Conservation (phyloP, 352 stramenopile species). For the Phytophthora hibernalis region DNA sequence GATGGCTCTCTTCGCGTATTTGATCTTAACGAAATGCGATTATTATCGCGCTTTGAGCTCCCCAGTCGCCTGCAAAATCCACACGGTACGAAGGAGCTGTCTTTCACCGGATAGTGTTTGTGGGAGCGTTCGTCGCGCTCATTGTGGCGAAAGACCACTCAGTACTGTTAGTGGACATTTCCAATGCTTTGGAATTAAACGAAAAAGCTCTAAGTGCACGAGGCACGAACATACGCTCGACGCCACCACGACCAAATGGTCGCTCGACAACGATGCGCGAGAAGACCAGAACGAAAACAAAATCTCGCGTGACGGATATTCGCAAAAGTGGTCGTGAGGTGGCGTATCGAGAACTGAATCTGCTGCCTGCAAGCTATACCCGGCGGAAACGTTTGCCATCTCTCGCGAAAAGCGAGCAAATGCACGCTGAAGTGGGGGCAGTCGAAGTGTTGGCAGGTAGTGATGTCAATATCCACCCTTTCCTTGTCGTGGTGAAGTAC, state of each 20-base stretch:
- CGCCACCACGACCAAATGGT: slow-evolving; percentile 1
- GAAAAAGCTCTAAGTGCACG: slow-evolving; percentile 4
- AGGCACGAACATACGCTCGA: background rate
- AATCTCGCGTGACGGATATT: background rate
- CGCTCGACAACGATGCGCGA: background rate
- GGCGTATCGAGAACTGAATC: slow-evolving; percentile 42
- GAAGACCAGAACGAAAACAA: slow-evolving; percentile 24
- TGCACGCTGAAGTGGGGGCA: slow-evolving; percentile 15
- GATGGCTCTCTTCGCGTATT: slow-evolving; percentile 62
- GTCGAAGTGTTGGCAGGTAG: slow-evolving; percentile 30
- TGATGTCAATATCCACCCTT: slow-evolving; percentile 31
- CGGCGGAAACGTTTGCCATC: slow-evolving; percentile 20
- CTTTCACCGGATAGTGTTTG: slow-evolving; percentile 47
- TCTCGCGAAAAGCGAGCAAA: slow-evolving; percentile 23
- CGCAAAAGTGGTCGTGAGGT: slow-evolving; percentile 28
- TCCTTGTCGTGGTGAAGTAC: slow-evolving; percentile 37
- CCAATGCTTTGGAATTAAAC: slow-evolving; percentile 22
- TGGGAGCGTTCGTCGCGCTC: slow-evolving; percentile 38
- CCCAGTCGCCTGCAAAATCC: slow-evolving; percentile 14
- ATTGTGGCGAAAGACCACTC: slow-evolving; percentile 37
- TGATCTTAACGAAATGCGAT: slow-evolving; percentile 49
- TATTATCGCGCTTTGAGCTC: slow-evolving; percentile 54
- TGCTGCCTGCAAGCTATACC: slow-evolving; percentile 33
- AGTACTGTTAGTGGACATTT: slow-evolving; percentile 49
- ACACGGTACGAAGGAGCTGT: background rate